Evolutionary conservation across 1,284 basidiomycete species (phyloP).

Genomic region (Trichosporon sp.): DNA sequence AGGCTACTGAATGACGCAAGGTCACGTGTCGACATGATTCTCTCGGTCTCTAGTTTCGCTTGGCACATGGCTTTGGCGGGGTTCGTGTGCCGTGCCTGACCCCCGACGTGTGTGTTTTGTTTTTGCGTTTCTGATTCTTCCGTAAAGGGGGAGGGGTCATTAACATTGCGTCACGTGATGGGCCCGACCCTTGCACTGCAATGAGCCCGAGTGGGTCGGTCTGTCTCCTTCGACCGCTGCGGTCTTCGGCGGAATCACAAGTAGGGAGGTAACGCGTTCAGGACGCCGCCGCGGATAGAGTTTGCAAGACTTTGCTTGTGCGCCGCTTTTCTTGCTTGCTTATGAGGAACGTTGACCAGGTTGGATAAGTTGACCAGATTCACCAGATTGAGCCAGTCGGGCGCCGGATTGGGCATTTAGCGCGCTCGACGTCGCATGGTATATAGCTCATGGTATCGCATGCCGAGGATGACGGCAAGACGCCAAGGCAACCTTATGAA

Average conservation of each 20-base stretch:
- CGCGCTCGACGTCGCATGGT: no score
- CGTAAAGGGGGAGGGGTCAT: neutral
- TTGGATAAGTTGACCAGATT: neutral
- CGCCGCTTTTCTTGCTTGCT: no score
- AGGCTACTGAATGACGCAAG: neutral
- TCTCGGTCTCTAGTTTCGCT: neutral
- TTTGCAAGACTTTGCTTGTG: no score
- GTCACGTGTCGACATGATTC: neutral
- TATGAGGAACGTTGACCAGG: neutral
- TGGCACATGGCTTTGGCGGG: no score
- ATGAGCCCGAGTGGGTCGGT: neutral
- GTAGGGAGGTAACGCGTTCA: neutral
- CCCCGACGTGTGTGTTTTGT: neutral
- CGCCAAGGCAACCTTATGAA: neutral
- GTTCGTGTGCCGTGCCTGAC: neutral
- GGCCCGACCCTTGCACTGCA: neutral
- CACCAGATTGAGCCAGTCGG: no score
- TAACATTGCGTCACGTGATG: neutral
- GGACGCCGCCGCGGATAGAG: neutral
- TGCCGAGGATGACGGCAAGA: neutral
- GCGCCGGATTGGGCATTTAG: no score
- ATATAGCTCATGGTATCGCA: neutral
- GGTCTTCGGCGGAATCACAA: neutral
- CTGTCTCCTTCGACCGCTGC: no score
- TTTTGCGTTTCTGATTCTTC: neutral